These are phyloP conservation scores for Venturia oleaginea DNA, from an alignment of 2,329 filamentous ascomycete species.

Conservation along the genomic window DNA sequence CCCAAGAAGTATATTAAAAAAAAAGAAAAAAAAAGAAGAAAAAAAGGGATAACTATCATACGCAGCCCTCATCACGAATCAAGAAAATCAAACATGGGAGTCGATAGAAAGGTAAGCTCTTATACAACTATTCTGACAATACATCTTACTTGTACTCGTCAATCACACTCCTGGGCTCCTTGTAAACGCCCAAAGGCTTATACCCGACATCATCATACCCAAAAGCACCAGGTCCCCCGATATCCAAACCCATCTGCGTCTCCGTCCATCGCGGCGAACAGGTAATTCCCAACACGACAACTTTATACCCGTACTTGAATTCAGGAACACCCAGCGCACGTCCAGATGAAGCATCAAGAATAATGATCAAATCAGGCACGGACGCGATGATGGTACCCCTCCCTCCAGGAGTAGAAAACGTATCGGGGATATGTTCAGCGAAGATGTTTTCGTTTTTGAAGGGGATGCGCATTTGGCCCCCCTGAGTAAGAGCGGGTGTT, in stretches of 20 bases:
- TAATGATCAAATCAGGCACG: conserved; percentile 42
- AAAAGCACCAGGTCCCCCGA: conserved; percentile 43
- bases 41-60: too few species aligned
- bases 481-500: conserved; percentile 26
- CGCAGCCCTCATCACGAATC: too few species aligned
- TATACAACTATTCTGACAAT: too few species aligned
- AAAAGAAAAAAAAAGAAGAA: too few species aligned
- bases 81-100: too few species aligned
- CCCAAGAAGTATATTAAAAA: too few species aligned
- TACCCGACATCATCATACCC: conserved; percentile 39
- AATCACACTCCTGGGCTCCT: conserved; percentile 46
- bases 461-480: conserved; percentile 51
- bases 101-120: too few species aligned
- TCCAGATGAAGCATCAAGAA: conserved; percentile 41
- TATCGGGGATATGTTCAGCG: conserved; percentile 33
- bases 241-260: conserved; percentile 38
- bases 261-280: conserved; percentile 47
- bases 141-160: conserved; percentile 32
- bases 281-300: conserved; percentile 45
- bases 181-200: conserved; percentile 42
- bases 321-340: conserved; percentile 45
- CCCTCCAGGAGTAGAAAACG: conserved; percentile 16
- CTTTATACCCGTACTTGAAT: conserved; percentile 44
- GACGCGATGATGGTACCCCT: conserved; percentile 36
- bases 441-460: conserved; percentile 69